Conservation (phyloP, 306 rosid genomes). For the Lathyrus oleraceus region DNA sequence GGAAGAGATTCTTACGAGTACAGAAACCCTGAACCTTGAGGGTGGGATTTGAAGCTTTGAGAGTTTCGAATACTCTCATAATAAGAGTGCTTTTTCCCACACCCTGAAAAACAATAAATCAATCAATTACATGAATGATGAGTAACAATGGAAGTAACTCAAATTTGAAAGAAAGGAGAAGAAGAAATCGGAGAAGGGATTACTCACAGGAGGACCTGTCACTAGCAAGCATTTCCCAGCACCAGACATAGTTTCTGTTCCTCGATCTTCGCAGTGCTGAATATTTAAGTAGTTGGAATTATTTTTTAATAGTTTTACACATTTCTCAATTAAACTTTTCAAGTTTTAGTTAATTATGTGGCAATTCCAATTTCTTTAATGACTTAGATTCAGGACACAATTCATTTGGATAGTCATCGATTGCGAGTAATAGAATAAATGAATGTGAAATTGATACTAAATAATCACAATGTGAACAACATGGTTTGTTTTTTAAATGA, state of each 20-base stretch:
- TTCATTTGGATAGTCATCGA: no score
- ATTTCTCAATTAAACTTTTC: no score
- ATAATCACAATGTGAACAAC: no score
- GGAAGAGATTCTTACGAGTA: constrained; percentile 52
- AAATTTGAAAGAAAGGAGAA: neutral
- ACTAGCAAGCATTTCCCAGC: constrained; percentile 67
- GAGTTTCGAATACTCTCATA: constrained; percentile 57
- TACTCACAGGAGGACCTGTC: constrained; percentile 72
- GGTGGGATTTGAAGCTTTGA: constrained; percentile 55
- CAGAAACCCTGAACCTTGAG: constrained; percentile 81
- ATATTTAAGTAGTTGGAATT: neutral
- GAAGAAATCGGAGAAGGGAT: neutral
- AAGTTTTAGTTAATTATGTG: no score
- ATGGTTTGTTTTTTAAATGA: no score
- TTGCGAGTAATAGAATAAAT: no score
- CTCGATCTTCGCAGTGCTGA: neutral
- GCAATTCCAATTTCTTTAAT: no score
- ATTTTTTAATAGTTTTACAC: no score
- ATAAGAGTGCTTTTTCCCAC: constrained; percentile 81
- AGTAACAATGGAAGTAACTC: neutral
- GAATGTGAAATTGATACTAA: no score
- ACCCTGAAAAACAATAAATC: constrained; percentile 39
- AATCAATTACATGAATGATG: neutral
- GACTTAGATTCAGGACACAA: no score
- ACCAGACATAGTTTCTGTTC: constrained; percentile 39